These are phyloP conservation scores for Komagataella mondaviorum DNA, from an alignment of 805 yeast species.

Conservation along the genomic window DNA sequence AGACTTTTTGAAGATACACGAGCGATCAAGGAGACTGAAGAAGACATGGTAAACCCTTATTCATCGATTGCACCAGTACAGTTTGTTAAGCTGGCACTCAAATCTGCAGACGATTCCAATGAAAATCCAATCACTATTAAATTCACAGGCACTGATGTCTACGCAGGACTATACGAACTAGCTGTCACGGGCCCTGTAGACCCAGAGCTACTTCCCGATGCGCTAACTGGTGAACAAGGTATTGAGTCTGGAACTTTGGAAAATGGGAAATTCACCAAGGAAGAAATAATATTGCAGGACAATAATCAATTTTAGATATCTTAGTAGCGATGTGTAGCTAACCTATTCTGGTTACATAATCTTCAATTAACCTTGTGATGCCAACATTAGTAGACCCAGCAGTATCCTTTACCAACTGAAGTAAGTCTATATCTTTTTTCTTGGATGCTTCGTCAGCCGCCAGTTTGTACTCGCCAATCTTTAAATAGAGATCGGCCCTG, in stretches of 20 bases:
- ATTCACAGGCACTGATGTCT: constrained; percentile 56
- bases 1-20: constrained; percentile 25
- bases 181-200: constrained; percentile 35
- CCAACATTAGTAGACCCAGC: constrained; percentile 10
- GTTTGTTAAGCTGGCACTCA: constrained; percentile 25
- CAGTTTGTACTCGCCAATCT: constrained; percentile 34
- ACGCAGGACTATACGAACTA: constrained; percentile 67
- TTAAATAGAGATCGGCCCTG: constrained; percentile 33
- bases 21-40: constrained; percentile 9
- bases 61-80: constrained; percentile 49
- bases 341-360: constrained; percentile 3
- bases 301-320: neutral
- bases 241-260: constrained; percentile 29
- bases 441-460: constrained; percentile 38
- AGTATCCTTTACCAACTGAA: constrained; percentile 13
- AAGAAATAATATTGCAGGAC: neutral
- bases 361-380: constrained; percentile 10
- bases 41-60: constrained; percentile 16
- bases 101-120: neutral
- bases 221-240: constrained; percentile 73
- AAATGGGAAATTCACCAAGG: constrained; percentile 20
- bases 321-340: neutral
- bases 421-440: constrained; percentile 24
- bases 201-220: constrained; percentile 49
- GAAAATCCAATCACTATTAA: constrained; percentile 14